These are phyloP conservation scores for Rhododendron williamsianum DNA, from an alignment of 148 eudicot species.

Conservation along the genomic window DNA sequence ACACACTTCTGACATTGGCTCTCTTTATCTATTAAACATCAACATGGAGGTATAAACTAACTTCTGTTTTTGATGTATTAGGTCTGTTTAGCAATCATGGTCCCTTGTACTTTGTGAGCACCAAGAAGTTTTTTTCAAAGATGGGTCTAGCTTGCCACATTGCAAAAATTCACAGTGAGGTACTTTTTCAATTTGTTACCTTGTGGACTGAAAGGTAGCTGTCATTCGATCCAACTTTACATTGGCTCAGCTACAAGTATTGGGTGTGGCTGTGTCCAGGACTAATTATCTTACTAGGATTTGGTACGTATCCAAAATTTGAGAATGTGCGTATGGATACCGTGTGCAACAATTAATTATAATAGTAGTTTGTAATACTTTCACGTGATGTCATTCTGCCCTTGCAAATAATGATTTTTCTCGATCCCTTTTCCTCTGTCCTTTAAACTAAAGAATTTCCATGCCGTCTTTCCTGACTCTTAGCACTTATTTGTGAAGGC, in stretches of 20 bases:
- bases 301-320: not conserved
- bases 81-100: conserved; percentile 98
- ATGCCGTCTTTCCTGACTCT: not conserved
- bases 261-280: not conserved
- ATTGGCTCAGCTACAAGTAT: not conserved
- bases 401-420: not conserved
- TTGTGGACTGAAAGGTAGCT: not conserved
- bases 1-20: not conserved
- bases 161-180: conserved; percentile 96
- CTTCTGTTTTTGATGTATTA: conserved; percentile 10
- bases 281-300: not conserved
- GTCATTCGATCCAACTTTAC: not conserved
- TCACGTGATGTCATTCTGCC: not conserved
- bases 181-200: conserved; percentile 9
- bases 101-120: conserved; percentile 79
- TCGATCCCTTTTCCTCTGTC: not conserved
- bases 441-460: not conserved
- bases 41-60: not conserved
- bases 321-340: not conserved
- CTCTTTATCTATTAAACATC: not conserved
- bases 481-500: conserved; percentile 37
- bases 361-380: not conserved
- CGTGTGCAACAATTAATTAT: not conserved
- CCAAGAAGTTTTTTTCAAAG: conserved; percentile 76
- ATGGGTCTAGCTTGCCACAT: conserved; percentile 98